These are phyloP conservation scores for Aspergillus panamensis DNA, from an alignment of 495 filamentous ascomycete genomes.

Conservation along the genomic window DNA sequence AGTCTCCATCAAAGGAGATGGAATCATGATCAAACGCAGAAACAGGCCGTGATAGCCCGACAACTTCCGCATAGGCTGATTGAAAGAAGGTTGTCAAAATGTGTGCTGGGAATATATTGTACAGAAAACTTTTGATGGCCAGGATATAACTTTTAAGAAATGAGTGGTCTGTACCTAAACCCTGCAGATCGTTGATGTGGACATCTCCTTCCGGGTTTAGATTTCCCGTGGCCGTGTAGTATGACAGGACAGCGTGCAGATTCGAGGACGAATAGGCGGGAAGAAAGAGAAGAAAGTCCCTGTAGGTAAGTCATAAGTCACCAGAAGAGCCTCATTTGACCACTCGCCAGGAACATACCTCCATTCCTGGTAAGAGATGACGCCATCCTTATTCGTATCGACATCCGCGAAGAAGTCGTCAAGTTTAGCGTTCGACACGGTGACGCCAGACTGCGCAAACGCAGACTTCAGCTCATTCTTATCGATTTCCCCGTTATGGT, in stretches of 20 bases:
- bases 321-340: slow-evolving; percentile 8
- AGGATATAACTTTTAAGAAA: slow-evolving; percentile 58
- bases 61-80: slow-evolving; percentile 39
- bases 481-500: slow-evolving; percentile 84
- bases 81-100: slow-evolving; percentile 39
- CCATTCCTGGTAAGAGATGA: slow-evolving; percentile 92
- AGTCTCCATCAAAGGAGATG: slow-evolving; percentile 35
- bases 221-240: slow-evolving; percentile 86
- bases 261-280: slow-evolving; percentile 64
- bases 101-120: slow-evolving; percentile 39
- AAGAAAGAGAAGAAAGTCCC: slow-evolving; percentile 94
- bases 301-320: slow-evolving; percentile 35
- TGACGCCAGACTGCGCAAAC: slow-evolving; percentile 72
- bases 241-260: slow-evolving; percentile 82
- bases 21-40: slow-evolving; percentile 30
- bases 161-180: slow-evolving; percentile 83
- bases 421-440: slow-evolving; percentile 71
- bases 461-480: slow-evolving; percentile 76
- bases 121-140: slow-evolving; percentile 39
- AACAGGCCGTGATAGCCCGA: slow-evolving; percentile 23
- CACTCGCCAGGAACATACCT: slow-evolving; percentile 57
- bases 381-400: slow-evolving; percentile 83
- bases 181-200: slow-evolving; percentile 83
- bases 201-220: slow-evolving; percentile 95
- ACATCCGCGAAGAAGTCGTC: slow-evolving; percentile 85